Evolutionary conservation across 495 filamentous ascomycete genomes (phyloP).

Genomic region (Aspergillus coremiiformis): DNA sequence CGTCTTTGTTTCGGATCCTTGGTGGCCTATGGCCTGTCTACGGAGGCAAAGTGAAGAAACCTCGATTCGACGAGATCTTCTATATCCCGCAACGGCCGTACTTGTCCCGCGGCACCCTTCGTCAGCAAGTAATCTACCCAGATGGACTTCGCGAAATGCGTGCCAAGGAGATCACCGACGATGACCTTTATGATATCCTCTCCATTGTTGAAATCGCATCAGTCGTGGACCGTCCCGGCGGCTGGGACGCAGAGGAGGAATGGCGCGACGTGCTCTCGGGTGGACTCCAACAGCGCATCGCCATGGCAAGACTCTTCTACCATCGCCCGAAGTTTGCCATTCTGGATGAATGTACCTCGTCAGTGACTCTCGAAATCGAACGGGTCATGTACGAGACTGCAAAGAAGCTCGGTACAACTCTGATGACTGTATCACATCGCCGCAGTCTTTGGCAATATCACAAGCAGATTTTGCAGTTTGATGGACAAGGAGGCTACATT

Average conservation of each 20-base stretch:
- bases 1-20: constrained; percentile 88
- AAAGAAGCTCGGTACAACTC: constrained; percentile 79
- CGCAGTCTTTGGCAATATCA: constrained; percentile 96
- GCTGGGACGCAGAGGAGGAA: constrained; percentile 93
- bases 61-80: constrained; percentile 84
- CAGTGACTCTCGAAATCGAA: constrained; percentile 87
- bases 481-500: constrained; percentile 84
- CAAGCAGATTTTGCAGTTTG: constrained; percentile 87
- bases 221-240: constrained; percentile 72
- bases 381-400: constrained; percentile 95
- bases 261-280: constrained; percentile 89
- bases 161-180: constrained; percentile 73
- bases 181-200: constrained; percentile 70
- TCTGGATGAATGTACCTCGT: constrained; percentile 91
- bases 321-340: constrained; percentile 86
- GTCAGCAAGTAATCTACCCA: constrained; percentile 95
- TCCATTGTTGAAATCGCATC: constrained; percentile 71
- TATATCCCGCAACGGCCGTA: constrained; percentile 98
- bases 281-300: constrained; percentile 92
- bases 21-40: constrained; percentile 99
- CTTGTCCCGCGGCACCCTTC: constrained; percentile 75
- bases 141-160: constrained; percentile 84
- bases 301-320: constrained; percentile 95
- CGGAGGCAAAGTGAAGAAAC: constrained; percentile 85
- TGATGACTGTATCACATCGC: constrained; percentile 93